Base-by-base conservation (phyloP, 2,329 filamentous ascomycete genomes). In the Grosmannia clavigera region DNA sequence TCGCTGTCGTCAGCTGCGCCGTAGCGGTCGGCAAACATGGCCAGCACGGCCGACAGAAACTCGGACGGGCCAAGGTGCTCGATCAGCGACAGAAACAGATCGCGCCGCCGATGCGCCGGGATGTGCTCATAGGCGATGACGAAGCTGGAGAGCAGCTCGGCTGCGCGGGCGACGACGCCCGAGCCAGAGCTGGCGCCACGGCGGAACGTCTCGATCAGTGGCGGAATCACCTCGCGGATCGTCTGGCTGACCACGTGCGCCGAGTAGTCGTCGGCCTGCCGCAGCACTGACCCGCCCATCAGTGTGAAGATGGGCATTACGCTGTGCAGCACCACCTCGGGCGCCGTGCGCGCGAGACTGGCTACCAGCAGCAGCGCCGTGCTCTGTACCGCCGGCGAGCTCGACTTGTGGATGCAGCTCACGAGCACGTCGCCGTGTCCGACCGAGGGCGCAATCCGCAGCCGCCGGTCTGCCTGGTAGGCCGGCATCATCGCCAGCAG, bases 221-320 rank as follows among this genome's bases (percentile, higher is more conserved):
- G 91, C 29, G 95, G 95, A 35, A 99, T 89, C 27, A 99, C 92
- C 67, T 92, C 88, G 63, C 91, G 89, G 66, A 99, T 92, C 1
- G 94, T 97, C 76, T 90, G 91, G 67, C 95, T 90, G 61, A 96
- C 92, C 38, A 99, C 92, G 70, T 96, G 90, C 14, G 92, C 91
- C 27, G 94, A 97, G 74, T 96, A 97, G 67, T 97, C 92, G 67
- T 99, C 95, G 66, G 90, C 90, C 74, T 96, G 92, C 56, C 89
- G 86, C 57, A 99, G 80, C 25, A 96, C 86, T 3, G 90, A 96
- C 52, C 87, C 88, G 51, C 92, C 91, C 86, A 97, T 96, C 70
- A 97, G 96, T 0, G 94, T 97, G 74, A 99, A 99, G 58, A 99
- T 92, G 14, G 94, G 94, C 94, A 99, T 99, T 59, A 99, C 90